phyloP scores from a whole-genome alignment of 2,329 filamentous ascomycete species.

The Exophiala viscosa region DNA sequence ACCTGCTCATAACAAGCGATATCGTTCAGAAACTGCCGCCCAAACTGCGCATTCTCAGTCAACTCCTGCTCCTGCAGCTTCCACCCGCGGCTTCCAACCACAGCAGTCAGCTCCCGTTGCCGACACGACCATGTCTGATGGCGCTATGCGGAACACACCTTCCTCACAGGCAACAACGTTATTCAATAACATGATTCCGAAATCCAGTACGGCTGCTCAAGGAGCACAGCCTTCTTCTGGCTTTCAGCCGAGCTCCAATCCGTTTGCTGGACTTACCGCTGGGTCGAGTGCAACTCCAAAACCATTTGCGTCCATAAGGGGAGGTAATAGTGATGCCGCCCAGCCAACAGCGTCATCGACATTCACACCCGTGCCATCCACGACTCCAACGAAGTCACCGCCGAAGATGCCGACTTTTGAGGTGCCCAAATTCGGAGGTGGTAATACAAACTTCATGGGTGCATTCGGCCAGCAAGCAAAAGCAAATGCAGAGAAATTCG shows the following conservation, averaged over 20 bases:
- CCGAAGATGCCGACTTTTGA: conserved; percentile 26
- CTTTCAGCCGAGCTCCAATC: conserved; percentile 4
- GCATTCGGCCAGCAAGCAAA: conserved; percentile 39
- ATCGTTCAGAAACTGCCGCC: conserved; percentile 9
- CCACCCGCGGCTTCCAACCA: background rate
- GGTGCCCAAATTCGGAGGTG: conserved; percentile 35
- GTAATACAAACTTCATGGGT: conserved; percentile 38
- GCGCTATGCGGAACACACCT: background rate
- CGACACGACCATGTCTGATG: background rate
- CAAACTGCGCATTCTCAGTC: background rate
- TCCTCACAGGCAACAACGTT: conserved; percentile 5
- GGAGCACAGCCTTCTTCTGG: background rate
- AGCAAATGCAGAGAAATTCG: conserved; percentile 36
- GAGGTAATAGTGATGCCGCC: background rate
- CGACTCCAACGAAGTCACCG: conserved; percentile 26
- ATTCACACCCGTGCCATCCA: conserved; percentile 12
- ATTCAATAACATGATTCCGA: conserved; percentile 7
- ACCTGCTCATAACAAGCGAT: conserved; percentile 28
- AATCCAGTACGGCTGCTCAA: background rate
- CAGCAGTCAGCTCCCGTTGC: background rate
- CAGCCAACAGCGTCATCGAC: background rate
- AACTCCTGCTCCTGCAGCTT: background rate
- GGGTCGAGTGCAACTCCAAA: conserved; percentile 3
- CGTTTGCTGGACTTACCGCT: background rate
- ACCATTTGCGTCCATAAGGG: conserved; percentile 10